Conservation (phyloP, 2,329 filamentous ascomycete species). For the Trichoderma brevicompactum region DNA sequence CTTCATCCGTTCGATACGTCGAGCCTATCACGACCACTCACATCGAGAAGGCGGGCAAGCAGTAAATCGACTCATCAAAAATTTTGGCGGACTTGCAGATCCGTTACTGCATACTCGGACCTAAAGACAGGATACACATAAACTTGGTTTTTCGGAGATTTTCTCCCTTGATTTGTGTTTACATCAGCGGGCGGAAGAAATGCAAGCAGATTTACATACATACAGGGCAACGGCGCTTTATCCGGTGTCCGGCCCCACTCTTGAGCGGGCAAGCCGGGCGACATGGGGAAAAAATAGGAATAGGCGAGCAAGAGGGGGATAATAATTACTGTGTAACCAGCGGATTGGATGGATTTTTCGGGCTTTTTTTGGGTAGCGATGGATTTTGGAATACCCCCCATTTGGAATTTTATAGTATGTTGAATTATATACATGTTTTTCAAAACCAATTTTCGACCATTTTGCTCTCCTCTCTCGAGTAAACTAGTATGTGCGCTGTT, state of each 20-base stretch:
- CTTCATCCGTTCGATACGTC: background rate
- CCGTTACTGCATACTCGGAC: background rate
- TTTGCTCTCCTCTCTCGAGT: background rate
- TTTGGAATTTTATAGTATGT: background rate
- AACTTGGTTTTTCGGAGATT: no score
- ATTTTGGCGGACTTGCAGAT: background rate
- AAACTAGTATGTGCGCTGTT: background rate
- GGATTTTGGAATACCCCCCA: conserved; percentile 20
- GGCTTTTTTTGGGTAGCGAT: conserved; percentile 4
- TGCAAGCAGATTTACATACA: background rate
- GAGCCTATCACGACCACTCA: background rate
- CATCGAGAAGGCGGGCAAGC: conserved; percentile 13
- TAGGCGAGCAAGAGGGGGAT: background rate
- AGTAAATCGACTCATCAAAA: background rate
- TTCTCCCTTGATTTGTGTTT: background rate
- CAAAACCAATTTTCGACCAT: background rate
- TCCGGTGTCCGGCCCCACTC: conserved; percentile 22
- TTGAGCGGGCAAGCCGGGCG: background rate
- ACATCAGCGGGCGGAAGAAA: background rate
- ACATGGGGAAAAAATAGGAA: background rate
- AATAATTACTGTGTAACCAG: background rate
- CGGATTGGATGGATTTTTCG: conserved; percentile 1
- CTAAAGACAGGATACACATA: background rate
- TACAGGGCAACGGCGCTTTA: background rate
- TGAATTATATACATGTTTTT: background rate